Percentiles rank a stretch among this genome's conserved stretches.
Conservation (phyloP, 2,329 filamentous ascomycete genomes). For the Xylariaceae sp. region DNA sequence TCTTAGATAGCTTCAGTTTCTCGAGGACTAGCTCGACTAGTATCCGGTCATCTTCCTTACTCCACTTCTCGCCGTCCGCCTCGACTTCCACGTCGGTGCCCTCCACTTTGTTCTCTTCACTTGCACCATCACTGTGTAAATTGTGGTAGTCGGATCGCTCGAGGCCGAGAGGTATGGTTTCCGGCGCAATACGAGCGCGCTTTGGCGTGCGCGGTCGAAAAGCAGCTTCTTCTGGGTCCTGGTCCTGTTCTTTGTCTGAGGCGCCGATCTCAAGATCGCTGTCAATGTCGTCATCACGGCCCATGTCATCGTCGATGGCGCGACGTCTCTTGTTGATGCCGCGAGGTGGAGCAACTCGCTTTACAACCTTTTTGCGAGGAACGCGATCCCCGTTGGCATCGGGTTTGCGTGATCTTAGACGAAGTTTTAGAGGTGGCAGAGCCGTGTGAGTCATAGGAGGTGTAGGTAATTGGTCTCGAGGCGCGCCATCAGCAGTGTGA, state of each 20-base stretch:
- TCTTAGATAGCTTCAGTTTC: constrained; percentile 65
- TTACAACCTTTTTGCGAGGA: constrained; percentile 53
- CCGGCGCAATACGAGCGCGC: constrained; percentile 62
- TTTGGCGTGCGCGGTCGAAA: constrained; percentile 58
- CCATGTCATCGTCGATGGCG: constrained; percentile 49
- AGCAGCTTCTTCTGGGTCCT: constrained; percentile 23
- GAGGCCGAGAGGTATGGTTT: constrained; percentile 61
- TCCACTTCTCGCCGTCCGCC: constrained; percentile 57
- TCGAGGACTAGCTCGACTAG: constrained; percentile 69
- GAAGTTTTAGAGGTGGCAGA: constrained; percentile 54
- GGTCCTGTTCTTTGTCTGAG: constrained; percentile 26
- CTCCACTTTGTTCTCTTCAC: constrained; percentile 32
- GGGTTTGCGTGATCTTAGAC: constrained; percentile 52
- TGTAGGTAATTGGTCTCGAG: constrained; percentile 51
- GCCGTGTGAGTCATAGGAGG: constrained; percentile 57
- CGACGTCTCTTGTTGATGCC: constrained; percentile 59
- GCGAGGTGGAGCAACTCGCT: constrained; percentile 49
- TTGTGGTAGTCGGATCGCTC: constrained; percentile 61
- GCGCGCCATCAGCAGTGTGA: constrained; percentile 29
- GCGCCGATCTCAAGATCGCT: constrained; percentile 42
- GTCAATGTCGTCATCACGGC: constrained; percentile 42
- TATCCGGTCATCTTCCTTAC: constrained; percentile 64
- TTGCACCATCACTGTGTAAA: constrained; percentile 43
- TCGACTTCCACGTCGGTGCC: constrained; percentile 48
- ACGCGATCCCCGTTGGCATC: constrained; percentile 37